Evolutionary conservation across 805 yeast species (phyloP), one percentile per base, ranked within the genome.

Genomic region (Phaffomyces opuntiae): DNA sequence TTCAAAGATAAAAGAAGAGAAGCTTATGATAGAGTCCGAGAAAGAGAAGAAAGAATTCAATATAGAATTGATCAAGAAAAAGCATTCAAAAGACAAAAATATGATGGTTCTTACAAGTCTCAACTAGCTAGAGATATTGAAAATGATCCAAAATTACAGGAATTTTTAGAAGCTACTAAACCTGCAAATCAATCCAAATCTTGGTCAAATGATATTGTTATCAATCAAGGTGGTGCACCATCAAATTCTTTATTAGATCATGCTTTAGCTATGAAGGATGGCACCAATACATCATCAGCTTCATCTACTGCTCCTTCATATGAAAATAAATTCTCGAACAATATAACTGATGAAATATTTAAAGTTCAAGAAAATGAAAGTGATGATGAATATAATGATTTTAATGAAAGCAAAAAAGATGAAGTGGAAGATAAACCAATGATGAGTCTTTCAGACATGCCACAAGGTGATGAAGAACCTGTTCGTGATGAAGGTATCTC

Each of bases 121-220:
- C 49, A 60, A 19, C 66, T 85, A 17, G 86, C 80, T 51, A 74
- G 75, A 26, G 84, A 83, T 52, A 81, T 85, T 53, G 78, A 70
- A 25, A 70, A 64, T 40, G 77, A 87, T 61, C 80, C 83, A 7
- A 80, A 82, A 52, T 73, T 91, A 57, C 74, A 75, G 56, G 98
- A 93, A 60, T 91, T 77, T 53, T 72, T 91, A 63, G 85, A 85
- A 52, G 84, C 86, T 6, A 84, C 87, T 81, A 86, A 85, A 55
- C 91, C 95, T 1, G 67, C 83, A 6, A 68, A 75, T 32, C 83
- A 83, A 58, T 74, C 75, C 5, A 76, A 81, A 53, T 80, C 95
- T 0, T 87, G 95, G 91, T 87, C 85, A 3, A 63, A 61, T 25
- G 70, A 65, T 33, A 73, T 69, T 39, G 68, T 53, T 17, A 58